Base-by-base conservation (phyloP, 768 basidiomycete species). In the Kwoniella europaea region DNA sequence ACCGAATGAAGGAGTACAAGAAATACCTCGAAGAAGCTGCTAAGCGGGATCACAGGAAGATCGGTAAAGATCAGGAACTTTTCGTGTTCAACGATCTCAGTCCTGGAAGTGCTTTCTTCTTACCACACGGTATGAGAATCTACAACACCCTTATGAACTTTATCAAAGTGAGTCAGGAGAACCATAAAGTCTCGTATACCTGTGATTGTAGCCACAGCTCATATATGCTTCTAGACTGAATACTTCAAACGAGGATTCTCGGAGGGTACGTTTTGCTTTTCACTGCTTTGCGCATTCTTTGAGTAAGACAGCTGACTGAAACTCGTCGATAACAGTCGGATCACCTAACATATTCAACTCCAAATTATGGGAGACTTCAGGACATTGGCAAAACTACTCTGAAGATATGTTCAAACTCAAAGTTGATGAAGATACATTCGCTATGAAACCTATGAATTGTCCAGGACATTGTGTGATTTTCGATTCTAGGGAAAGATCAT, bases 51-150 rank as follows among this genome's bases (percentile, higher is more conserved):
- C 97, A 98, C 81, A 86, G 97, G 56, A 93, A 92, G 86, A 98
- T 99, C 69, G 97, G 93, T 66, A 94, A 91, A 86, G 94, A 98
- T 76, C 97, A 99, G 87, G 97, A 99, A 76, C 86, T 99, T 10
- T 99, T 94, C 88, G 96, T 98, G 88, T 98, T 98, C 88, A 92
- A 97, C 82, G 97, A 98, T 72, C 85, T 94, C 52, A 94, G 92
- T 76, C 97, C 97, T 2, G 97, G 97, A 71, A 92, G 90, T 80
- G 91, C 91, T 67, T 98, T 99, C 89, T 98, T 94, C 88, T 87
- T 98, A 67, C 97, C 97, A 15, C 94, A 98, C 79, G 97, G 97
- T 29, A 93, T 96, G 2, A 88, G 96, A 71, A 94, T 99, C 84
- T 98, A 98, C 85, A 98, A 98, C 84, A 87, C 92, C 13, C 88